Evolutionary conservation across 2,329 filamentous ascomycete genomes (phyloP), one percentile per base, ranked within the genome.

Genomic region (Arachnomyces sp.): DNA sequence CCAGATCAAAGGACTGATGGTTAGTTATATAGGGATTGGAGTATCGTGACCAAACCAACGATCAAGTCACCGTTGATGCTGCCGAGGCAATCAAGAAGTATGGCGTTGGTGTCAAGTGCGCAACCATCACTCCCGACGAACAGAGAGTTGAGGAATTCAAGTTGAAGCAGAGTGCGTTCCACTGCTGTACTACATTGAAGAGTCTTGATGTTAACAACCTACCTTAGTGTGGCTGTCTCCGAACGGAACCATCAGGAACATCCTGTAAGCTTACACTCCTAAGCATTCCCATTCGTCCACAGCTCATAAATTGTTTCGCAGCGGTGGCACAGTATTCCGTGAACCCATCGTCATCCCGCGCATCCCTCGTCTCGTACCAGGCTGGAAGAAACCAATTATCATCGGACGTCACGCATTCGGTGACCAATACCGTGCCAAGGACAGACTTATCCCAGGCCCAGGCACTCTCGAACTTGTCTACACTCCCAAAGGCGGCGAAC

Each of bases 81-180:
- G 92, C 92, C 41, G 87, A 95, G 72, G 92, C 92, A 32, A 96
- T 96, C 73, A 89, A 95, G 78, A 95, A 95, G 77, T 95, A 96
- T 77, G 87, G 84, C 44, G 92, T 98, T 40, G 92, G 90, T 67
- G 87, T 98, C 73, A 98, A 98, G 77, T 98, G 92, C 68, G 92
- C 92, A 51, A 98, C 92, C 64, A 98, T 98, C 72, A 98, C 92
- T 32, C 92, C 92, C 30, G 92, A 98, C 64, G 92, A 98, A 78
- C 84, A 80, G 50, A 84, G 92, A 63, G 90, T 98, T 21, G 78
- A 96, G 74, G 92, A 96, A 71, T 98, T 96, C 70, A 89, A 95
- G 64, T 78, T 98, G 55, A 98, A 96, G 84, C 82, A 96, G 74
- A 96, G 84, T 89, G 71, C 66, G 82, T 53, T 40, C 28, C n/a